Evolutionary conservation across 352 stramenopile species (phyloP).

Genomic region (Globisporangium nodosum): DNA sequence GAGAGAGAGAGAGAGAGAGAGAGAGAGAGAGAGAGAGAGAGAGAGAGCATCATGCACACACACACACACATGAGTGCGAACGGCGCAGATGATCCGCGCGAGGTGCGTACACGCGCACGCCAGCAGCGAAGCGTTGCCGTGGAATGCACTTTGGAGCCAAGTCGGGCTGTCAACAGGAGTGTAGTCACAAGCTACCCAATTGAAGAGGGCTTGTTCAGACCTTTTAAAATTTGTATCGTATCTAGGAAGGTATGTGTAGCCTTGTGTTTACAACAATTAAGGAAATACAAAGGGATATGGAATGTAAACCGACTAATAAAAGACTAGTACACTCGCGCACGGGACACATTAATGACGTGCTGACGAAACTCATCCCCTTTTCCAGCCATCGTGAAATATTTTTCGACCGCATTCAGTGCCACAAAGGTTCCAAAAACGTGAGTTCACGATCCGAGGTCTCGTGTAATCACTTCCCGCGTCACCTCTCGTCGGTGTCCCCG

Average conservation of each 20-base stretch:
- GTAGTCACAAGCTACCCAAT: too few species aligned
- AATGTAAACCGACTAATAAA: background rate
- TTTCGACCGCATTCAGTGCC: background rate
- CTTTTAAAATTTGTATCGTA: background rate
- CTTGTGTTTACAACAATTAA: background rate
- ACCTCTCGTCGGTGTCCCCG: too few species aligned
- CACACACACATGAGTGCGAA: background rate
- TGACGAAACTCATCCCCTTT: background rate
- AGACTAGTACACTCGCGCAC: background rate
- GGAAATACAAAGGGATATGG: background rate
- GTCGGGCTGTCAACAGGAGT: too few species aligned
- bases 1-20: too few species aligned
- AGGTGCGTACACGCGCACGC: background rate
- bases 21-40: too few species aligned
- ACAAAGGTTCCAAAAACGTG: background rate
- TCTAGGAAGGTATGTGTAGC: background rate
- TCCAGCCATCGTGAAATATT: background rate
- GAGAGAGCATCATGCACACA: background rate
- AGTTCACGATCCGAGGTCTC: too few species aligned
- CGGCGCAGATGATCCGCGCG: background rate
- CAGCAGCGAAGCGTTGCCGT: background rate
- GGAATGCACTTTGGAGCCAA: background rate
- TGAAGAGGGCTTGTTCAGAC: background rate
- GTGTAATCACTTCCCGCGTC: too few species aligned
- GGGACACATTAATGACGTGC: background rate